Conservation (phyloP, 345 rosid genomes). For the Populus davidiana region DNA sequence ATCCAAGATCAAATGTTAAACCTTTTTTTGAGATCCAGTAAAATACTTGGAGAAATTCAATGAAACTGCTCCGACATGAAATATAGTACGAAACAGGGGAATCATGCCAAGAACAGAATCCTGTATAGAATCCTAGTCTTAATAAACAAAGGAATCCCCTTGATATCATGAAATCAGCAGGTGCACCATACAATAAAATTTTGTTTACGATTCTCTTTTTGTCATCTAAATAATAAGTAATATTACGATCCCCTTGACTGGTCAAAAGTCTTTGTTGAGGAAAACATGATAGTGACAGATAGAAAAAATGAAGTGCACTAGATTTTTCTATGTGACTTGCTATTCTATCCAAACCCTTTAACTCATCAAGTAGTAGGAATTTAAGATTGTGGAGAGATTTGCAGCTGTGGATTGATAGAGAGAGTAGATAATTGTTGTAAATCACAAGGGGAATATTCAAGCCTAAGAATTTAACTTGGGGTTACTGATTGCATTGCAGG, state of each 20-base stretch:
- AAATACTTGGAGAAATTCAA: neutral
- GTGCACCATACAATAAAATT: neutral
- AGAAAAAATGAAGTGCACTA: neutral
- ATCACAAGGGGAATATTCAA: neutral
- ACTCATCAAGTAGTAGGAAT: neutral
- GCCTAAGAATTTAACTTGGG: neutral
- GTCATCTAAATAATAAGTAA: neutral
- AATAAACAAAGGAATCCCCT: neutral
- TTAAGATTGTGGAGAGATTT: neutral
- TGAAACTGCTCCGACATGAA: neutral
- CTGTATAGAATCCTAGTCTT: neutral
- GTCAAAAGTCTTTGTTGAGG: neutral
- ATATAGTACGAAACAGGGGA: neutral
- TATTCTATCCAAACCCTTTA: neutral
- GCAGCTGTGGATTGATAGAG: neutral
- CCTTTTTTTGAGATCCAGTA: neutral
- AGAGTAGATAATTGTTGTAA: neutral
- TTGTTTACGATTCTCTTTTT: neutral
- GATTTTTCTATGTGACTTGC: neutral
- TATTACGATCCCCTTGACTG: neutral
- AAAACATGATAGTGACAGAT: neutral
- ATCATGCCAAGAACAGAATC: neutral
- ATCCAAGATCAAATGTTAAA: neutral
- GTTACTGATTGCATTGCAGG: conserved; percentile 35
- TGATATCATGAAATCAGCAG: neutral